Conservation (phyloP, 208 protist species). For the Porcisia deanei region DNA sequence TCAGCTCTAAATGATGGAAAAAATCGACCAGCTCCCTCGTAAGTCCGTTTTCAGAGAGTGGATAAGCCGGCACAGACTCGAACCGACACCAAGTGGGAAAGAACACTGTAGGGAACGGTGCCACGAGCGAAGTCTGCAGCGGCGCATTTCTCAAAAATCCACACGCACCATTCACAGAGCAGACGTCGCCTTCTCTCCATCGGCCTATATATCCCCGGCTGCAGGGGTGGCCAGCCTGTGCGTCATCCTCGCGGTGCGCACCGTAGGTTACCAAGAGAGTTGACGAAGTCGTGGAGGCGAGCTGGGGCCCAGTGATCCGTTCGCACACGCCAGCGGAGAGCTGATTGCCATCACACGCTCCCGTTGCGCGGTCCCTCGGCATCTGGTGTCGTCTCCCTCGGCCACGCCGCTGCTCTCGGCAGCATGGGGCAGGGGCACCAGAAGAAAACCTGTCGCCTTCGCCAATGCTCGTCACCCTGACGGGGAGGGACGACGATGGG, state of each 20-base stretch:
- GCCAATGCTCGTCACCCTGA: neutral
- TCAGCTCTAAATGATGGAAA: constrained; percentile 35
- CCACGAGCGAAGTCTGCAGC: neutral
- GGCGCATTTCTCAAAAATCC: neutral
- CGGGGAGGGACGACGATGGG: neutral
- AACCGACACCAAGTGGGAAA: constrained; percentile 21
- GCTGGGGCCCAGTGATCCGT: neutral
- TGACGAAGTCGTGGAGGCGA: neutral
- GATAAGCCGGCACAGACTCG: constrained; percentile 20
- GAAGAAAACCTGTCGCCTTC: neutral
- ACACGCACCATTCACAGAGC: neutral
- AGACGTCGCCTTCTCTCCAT: neutral
- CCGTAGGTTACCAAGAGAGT: neutral
- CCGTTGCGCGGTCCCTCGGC: too few species aligned
- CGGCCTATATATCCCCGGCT: neutral
- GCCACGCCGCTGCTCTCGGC: neutral
- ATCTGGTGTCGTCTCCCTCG: neutral
- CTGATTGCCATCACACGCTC: neutral
- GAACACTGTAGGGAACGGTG: constrained; percentile 1
- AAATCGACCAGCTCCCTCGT: constrained; percentile 55
- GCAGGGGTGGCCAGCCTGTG: neutral
- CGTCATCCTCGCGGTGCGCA: neutral
- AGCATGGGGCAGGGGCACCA: too few species aligned
- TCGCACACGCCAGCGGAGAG: neutral
- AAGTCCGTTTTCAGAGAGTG: constrained; percentile 39